Conservation (phyloP, 176 grass and related monocot genomes). For the Cenchrus fungigraminus region DNA sequence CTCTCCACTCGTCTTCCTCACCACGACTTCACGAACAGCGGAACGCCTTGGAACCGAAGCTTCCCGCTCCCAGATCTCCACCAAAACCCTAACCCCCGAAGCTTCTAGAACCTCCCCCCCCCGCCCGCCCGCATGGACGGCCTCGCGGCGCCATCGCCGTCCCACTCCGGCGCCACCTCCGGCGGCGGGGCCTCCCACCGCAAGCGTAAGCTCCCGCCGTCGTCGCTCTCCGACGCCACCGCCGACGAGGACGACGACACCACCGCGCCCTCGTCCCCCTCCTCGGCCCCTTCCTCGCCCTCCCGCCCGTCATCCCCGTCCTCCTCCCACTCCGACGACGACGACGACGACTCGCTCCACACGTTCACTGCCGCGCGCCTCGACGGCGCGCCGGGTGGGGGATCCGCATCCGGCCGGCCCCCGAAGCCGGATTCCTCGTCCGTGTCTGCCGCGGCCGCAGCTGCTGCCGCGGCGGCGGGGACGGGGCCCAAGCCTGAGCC, state of each 20-base stretch:
- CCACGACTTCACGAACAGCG: neutral
- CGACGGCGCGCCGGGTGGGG: constrained; percentile 43
- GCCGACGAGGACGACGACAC: constrained; percentile 83
- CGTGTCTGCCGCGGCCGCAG: constrained; percentile 21
- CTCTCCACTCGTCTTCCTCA: neutral
- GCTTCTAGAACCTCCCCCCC: constrained; percentile 23
- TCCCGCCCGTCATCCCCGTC: constrained; percentile 55
- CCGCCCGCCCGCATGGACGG: constrained; percentile 59
- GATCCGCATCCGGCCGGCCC: constrained; percentile 46
- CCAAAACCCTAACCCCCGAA: constrained; percentile 51
- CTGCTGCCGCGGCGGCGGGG: constrained; percentile 10
- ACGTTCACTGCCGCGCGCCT: constrained; percentile 60
- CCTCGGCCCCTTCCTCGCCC: constrained; percentile 50
- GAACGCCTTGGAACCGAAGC: neutral
- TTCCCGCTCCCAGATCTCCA: constrained; percentile 40
- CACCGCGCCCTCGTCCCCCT: constrained; percentile 61
- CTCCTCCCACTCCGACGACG: constrained; percentile 65
- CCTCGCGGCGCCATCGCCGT: constrained; percentile 71
- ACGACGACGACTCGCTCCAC: constrained; percentile 58
- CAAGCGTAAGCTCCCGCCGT: constrained; percentile 87
- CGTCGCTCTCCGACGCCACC: constrained; percentile 74
- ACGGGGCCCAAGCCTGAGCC: constrained; percentile 49
- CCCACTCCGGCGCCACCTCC: constrained; percentile 83
- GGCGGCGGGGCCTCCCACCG: constrained; percentile 76
- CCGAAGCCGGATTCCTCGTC: constrained; percentile 58